phyloP scores from a whole-genome alignment of 2,329 filamentous ascomycete genomes.

The Aspergillus aculeatus region DNA sequence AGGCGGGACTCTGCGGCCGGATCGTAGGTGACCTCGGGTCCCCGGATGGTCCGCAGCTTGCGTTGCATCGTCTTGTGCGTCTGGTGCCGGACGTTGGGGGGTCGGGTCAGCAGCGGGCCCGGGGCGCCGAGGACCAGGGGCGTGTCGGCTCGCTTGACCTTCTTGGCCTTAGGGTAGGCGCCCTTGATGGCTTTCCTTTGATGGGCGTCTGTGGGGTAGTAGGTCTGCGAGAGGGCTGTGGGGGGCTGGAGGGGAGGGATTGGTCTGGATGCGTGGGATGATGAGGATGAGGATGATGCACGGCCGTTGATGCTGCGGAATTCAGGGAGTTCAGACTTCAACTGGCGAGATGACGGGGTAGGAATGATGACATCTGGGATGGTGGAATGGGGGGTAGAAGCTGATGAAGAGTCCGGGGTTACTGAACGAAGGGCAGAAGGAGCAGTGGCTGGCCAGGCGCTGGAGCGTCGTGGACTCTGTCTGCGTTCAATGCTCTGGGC shows the following conservation, averaged over 20 bases:
- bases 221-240: slow-evolving; percentile 20
- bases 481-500: not conserved
- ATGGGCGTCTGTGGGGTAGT: slow-evolving; percentile 25
- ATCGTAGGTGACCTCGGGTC: slow-evolving; percentile 29
- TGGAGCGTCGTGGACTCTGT: not conserved
- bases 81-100: slow-evolving; percentile 9
- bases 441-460: not conserved
- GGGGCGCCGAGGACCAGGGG: slow-evolving; percentile 10
- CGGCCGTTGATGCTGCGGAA: not conserved
- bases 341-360: not conserved
- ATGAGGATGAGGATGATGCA: slow-evolving; percentile 11
- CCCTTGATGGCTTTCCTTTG: slow-evolving; percentile 20
- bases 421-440: not conserved
- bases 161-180: slow-evolving; percentile 19
- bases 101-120: slow-evolving; percentile 11
- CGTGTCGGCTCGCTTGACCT: slow-evolving; percentile 12
- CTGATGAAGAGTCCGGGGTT: not conserved
- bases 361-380: not conserved
- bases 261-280: not conserved
- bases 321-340: not conserved
- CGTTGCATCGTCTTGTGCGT: slow-evolving; percentile 19
- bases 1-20: slow-evolving; percentile 17
- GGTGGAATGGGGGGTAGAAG: slow-evolving; percentile 3
- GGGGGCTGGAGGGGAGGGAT: not conserved
- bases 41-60: slow-evolving; percentile 28